phyloP scores from a whole-genome alignment of 1,284 basidiomycete genomes.

The Austroboletus niveus region DNA sequence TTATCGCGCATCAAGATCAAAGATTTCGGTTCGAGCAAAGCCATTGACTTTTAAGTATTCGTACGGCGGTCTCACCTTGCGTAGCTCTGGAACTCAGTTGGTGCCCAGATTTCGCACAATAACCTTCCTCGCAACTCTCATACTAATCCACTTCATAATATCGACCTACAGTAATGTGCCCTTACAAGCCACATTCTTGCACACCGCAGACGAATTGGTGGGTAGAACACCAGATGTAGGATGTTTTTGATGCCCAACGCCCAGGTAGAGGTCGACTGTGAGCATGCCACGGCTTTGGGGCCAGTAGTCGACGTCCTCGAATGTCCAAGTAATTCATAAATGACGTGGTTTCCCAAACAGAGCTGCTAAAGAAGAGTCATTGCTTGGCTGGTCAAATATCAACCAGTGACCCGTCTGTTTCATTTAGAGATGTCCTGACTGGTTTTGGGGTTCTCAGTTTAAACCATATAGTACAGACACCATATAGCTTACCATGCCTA shows the following conservation, averaged over 20 bases:
- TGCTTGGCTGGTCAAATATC: slow-evolving; percentile 43
- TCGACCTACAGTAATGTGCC: slow-evolving; percentile 15
- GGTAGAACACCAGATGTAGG: too few species aligned
- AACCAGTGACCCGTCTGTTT: slow-evolving; percentile 42
- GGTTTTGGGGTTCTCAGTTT: slow-evolving; percentile 31
- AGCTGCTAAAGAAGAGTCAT: slow-evolving; percentile 35
- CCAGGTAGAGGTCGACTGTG: slow-evolving; percentile 43
- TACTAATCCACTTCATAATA: slow-evolving; percentile 25
- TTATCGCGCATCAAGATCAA: not conserved
- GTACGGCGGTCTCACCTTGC: too few species aligned
- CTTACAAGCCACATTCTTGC: slow-evolving; percentile 43
- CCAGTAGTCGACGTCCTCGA: slow-evolving; percentile 46
- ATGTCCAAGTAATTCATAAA: slow-evolving; percentile 41
- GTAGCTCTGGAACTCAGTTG: slow-evolving; percentile 11
- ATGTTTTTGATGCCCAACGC: slow-evolving; percentile 6
- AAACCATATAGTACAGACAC: not conserved
- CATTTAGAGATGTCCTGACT: slow-evolving; percentile 51
- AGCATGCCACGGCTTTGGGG: slow-evolving; percentile 44
- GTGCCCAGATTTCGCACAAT: slow-evolving; percentile 34
- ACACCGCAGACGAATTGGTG: slow-evolving; percentile 36
- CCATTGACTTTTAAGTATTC: not conserved
- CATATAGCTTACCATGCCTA: slow-evolving; percentile 1
- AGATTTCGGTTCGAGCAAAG: not conserved
- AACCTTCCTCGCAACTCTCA: slow-evolving; percentile 44
- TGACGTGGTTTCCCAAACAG: slow-evolving; percentile 44